phyloP scores from a whole-genome alignment of 371 early-diverging fungal genomes.

The Mucor irregularis region DNA sequence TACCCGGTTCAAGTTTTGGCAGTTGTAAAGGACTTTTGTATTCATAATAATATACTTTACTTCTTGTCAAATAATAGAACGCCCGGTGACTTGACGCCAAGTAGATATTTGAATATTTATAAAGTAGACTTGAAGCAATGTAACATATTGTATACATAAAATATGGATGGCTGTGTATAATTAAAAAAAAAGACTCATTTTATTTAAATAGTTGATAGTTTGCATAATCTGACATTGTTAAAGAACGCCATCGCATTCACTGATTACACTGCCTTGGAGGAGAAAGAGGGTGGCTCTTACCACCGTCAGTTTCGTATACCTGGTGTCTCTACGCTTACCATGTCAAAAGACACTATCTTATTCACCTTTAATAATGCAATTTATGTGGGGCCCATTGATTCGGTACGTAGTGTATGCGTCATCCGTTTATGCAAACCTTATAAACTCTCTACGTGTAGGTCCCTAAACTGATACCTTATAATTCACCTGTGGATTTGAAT shows the following conservation, averaged over 20 bases:
- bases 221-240: not conserved
- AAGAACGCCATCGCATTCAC: conserved; percentile 5
- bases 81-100: conserved; percentile 10
- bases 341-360: conserved; percentile 1
- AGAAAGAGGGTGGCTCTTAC: not conserved
- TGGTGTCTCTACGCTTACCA: conserved; percentile 6
- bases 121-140: conserved; percentile 22
- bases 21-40: conserved; percentile 57
- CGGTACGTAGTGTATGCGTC: not conserved
- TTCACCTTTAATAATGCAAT: conserved; percentile 11
- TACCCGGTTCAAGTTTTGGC: conserved; percentile 34
- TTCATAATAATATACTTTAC: conserved; percentile 55
- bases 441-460: too few relatives aligned
- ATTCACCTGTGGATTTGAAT: not conserved
- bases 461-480: conserved; percentile 12
- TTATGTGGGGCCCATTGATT: conserved; percentile 11
- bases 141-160: too few relatives aligned
- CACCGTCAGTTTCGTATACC: not conserved
- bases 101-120: conserved; percentile 28
- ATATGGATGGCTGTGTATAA: not conserved
- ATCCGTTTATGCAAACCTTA: not conserved
- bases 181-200: not conserved
- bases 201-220: not conserved
- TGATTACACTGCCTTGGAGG: conserved; percentile 10
- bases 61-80: conserved; percentile 58